Evolutionary conservation across 2,329 filamentous ascomycete genomes (phyloP).

Genomic region (Colletotrichum musae): DNA sequence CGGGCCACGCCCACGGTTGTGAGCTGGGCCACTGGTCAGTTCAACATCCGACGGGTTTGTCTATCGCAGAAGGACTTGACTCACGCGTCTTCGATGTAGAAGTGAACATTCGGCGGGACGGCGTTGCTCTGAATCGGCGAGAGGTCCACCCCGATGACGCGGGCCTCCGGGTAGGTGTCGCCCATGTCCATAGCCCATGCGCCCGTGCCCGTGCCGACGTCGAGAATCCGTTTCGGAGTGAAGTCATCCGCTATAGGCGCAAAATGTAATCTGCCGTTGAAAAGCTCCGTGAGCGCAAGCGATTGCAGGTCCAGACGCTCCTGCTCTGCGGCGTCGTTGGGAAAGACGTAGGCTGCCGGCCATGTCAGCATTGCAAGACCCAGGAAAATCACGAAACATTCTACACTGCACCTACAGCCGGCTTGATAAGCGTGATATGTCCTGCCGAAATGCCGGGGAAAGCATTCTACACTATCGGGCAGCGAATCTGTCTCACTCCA

Average conservation of each 20-base stretch:
- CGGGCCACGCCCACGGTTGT: constrained; percentile 66
- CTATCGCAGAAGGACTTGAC: constrained; percentile 38
- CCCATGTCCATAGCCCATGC: constrained; percentile 79
- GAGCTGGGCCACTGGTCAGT: constrained; percentile 49
- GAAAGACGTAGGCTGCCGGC: constrained; percentile 59
- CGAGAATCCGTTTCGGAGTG: constrained; percentile 56
- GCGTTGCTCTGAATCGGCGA: constrained; percentile 76
- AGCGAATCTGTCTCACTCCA: constrained; percentile 53
- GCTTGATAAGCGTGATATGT: constrained; percentile 64
- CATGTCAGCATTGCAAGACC: neutral
- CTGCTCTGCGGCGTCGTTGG: constrained; percentile 59
- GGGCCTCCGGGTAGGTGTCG: constrained; percentile 70
- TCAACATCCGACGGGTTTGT: neutral
- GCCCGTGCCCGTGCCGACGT: constrained; percentile 62
- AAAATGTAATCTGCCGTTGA: constrained; percentile 58
- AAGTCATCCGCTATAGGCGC: constrained; percentile 55
- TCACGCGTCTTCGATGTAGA: constrained; percentile 77
- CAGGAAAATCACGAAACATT: too few relatives aligned
- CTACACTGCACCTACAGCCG: constrained; percentile 55
- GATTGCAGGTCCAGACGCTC: constrained; percentile 59
- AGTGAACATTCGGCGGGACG: constrained; percentile 81
- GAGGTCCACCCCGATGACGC: constrained; percentile 75
- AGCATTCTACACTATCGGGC: constrained; percentile 58
- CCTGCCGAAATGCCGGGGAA: constrained; percentile 59
- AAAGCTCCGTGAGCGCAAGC: constrained; percentile 54